Conservation (phyloP, 495 filamentous ascomycete genomes). For the Coniosporium apollinis region DNA sequence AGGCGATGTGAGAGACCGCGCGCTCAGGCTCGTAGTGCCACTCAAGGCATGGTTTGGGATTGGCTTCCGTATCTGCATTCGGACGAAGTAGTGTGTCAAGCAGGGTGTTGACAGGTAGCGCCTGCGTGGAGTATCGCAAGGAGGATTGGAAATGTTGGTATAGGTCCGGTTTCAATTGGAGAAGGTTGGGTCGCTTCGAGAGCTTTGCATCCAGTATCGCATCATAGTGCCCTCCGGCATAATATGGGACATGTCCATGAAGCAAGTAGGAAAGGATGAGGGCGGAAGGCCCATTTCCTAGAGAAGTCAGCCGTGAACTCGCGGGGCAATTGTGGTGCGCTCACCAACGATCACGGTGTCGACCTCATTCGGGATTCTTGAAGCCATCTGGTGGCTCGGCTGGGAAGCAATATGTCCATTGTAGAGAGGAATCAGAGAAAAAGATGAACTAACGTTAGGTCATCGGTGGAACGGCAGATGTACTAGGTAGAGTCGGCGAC, state of each 20-base stretch:
- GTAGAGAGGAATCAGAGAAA: too few species aligned
- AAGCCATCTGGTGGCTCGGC: too few species aligned
- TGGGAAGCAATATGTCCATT: too few species aligned
- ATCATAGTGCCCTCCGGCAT: constrained; percentile 43
- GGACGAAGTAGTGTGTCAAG: constrained; percentile 50
- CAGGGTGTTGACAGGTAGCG: constrained; percentile 46
- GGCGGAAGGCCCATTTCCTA: constrained; percentile 48
- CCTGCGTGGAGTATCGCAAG: constrained; percentile 47
- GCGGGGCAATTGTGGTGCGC: background rate
- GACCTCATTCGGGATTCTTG: constrained; percentile 10
- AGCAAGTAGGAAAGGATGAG: constrained; percentile 53
- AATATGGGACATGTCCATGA: constrained; percentile 47
- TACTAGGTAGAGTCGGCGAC: too few species aligned
- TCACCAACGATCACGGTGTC: constrained; percentile 26
- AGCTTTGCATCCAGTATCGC: constrained; percentile 41
- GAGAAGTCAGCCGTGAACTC: constrained; percentile 1
- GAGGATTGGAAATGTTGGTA: constrained; percentile 44
- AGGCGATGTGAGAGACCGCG: constrained; percentile 39
- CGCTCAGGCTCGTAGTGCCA: constrained; percentile 37
- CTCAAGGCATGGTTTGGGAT: constrained; percentile 33
- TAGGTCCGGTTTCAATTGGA: constrained; percentile 30
- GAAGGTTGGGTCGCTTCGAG: constrained; percentile 24
- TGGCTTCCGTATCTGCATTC: constrained; percentile 41
- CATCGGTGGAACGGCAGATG: too few species aligned
- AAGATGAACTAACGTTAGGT: too few species aligned